Evolutionary conservation across 2,329 filamentous ascomycete species (phyloP).

Genomic region (Alternaria gaisen): DNA sequence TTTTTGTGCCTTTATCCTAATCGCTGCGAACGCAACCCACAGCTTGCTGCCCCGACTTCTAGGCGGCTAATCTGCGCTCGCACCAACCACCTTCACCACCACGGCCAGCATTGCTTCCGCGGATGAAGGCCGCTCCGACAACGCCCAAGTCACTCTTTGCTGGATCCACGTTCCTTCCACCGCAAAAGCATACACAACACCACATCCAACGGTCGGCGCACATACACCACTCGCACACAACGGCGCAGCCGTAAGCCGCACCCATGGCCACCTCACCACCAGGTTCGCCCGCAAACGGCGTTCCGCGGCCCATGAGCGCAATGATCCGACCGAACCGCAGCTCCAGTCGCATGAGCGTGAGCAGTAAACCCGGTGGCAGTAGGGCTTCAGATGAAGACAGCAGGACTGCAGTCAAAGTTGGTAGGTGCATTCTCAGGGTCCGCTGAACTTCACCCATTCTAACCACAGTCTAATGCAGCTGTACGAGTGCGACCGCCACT

Average conservation of each 20-base stretch:
- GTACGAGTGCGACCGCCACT: conserved; percentile 92
- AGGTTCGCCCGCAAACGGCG: conserved; percentile 61
- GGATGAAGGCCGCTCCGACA: conserved; percentile 20
- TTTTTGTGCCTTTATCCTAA: conserved; percentile 2
- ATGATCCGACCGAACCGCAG: conserved; percentile 81
- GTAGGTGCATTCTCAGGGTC: conserved; percentile 65
- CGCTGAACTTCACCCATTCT: conserved; percentile 23
- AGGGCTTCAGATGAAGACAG: conserved; percentile 88
- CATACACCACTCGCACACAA: conserved; percentile 16
- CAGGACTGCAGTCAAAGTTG: conserved; percentile 94
- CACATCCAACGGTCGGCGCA: conserved; percentile 20
- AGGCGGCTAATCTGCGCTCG: conserved; percentile 2
- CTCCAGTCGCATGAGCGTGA: conserved; percentile 89
- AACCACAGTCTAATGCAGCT: conserved; percentile 63
- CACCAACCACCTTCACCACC: not conserved
- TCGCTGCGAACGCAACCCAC: not conserved
- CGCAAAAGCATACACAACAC: conserved; percentile 17
- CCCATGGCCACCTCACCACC: conserved; percentile 50
- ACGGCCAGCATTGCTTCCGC: conserved; percentile 8
- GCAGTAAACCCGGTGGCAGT: conserved; percentile 78
- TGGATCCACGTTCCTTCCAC: conserved; percentile 14
- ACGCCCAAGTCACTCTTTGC: conserved; percentile 21
- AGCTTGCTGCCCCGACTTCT: not conserved
- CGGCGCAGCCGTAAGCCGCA: conserved; percentile 38
- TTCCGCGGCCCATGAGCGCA: conserved; percentile 72